These are phyloP conservation scores for Lyophyllum decastes DNA, from an alignment of 768 basidiomycete genomes.

Conservation along the genomic window DNA sequence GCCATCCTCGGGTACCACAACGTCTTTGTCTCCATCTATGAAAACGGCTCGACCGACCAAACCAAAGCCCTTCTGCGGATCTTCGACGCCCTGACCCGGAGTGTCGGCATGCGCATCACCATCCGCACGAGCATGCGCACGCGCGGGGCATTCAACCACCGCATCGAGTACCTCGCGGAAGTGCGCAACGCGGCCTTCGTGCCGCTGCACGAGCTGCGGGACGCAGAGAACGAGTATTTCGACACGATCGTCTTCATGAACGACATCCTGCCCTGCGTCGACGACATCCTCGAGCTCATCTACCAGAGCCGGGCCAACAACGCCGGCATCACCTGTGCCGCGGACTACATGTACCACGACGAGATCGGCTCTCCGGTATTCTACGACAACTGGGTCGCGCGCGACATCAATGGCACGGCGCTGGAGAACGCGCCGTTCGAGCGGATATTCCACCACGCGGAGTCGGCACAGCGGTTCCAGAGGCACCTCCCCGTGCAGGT, in stretches of 20 bases:
- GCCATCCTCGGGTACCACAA: constrained; percentile 95
- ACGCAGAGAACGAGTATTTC: constrained; percentile 90
- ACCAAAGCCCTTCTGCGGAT: constrained; percentile 95
- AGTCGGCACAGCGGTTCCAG: constrained; percentile 82
- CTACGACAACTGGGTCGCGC: constrained; percentile 98
- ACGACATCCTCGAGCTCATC: constrained; percentile 96
- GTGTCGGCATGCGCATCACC: constrained; percentile 89
- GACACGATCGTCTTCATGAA: constrained; percentile 99
- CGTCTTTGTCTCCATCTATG: constrained; percentile 97
- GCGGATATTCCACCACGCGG: constrained; percentile 82
- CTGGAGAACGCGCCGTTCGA: constrained; percentile 98
- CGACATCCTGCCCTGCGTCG: constrained; percentile 96
- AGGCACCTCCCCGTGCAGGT: constrained; percentile 93
- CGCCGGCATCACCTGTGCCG: constrained; percentile 97
- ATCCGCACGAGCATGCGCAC: constrained; percentile 93
- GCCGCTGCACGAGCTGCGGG: constrained; percentile 91
- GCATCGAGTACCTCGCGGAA: constrained; percentile 99
- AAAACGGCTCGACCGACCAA: constrained; percentile 98
- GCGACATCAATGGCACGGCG: constrained; percentile 98
- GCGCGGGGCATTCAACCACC: constrained; percentile 95
- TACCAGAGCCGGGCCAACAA: constrained; percentile 93
- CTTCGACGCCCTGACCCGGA: constrained; percentile 89
- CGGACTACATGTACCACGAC: constrained; percentile 99
- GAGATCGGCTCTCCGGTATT: constrained; percentile 94
- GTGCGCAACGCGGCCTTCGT: constrained; percentile 98